A percentile compares a stretch with the other conserved stretches of the same genome.
Evolutionary conservation across 2,329 filamentous ascomycete genomes (phyloP).

Genomic region (Exutisphaerella laricina): DNA sequence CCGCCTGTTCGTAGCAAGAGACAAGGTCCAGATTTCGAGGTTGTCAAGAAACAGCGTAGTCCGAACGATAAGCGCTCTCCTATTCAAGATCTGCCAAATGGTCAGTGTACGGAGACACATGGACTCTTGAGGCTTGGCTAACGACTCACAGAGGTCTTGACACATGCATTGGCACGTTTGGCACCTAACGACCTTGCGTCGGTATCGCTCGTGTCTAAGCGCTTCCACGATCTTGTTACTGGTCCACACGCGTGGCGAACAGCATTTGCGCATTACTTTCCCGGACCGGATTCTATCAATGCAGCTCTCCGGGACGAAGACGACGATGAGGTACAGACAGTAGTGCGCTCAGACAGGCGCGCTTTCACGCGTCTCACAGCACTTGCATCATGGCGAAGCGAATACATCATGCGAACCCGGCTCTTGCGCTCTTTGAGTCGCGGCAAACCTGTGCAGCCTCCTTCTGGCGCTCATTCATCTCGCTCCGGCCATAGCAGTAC

Average conservation of each 20-base stretch:
- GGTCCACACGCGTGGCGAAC: slow-evolving; percentile 91
- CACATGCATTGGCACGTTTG: slow-evolving; percentile 83
- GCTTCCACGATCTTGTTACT: slow-evolving; percentile 80
- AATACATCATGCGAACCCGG: slow-evolving; percentile 84
- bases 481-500: slow-evolving; percentile 56
- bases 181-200: slow-evolving; percentile 76
- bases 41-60: slow-evolving; percentile 44
- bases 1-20: slow-evolving; percentile 37
- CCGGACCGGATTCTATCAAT: slow-evolving; percentile 59
- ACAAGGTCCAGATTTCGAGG: slow-evolving; percentile 47
- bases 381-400: slow-evolving; percentile 89
- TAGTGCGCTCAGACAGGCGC: slow-evolving; percentile 65
- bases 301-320: slow-evolving; percentile 34
- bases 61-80: slow-evolving; percentile 43
- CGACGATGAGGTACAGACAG: slow-evolving; percentile 48
- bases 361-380: slow-evolving; percentile 77
- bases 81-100: slow-evolving; percentile 68
- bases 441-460: slow-evolving; percentile 65
- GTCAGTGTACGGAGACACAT: slow-evolving; percentile 45
- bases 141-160: slow-evolving; percentile 68
- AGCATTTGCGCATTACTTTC: slow-evolving; percentile 87
- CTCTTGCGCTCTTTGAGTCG: slow-evolving; percentile 74
- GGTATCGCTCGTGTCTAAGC: slow-evolving; percentile 78
- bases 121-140: slow-evolving; percentile 12
- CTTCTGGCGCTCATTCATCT: slow-evolving; percentile 48